Evolutionary conservation across 2,329 filamentous ascomycete species (phyloP).

Genomic region (Fusarium pininemorale): DNA sequence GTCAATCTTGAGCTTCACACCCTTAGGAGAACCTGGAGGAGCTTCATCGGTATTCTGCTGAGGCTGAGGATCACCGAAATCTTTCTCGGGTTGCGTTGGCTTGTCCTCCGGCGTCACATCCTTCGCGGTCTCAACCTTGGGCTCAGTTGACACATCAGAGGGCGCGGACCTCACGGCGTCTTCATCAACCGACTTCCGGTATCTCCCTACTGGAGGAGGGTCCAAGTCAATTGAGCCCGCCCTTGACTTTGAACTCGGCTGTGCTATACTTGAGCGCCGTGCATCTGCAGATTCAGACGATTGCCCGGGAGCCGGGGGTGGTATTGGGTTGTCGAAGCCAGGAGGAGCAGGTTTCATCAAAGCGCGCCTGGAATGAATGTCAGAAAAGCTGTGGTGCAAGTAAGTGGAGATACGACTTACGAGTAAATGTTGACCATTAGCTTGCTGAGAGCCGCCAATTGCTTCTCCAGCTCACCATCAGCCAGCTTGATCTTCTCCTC

Average conservation of each 20-base stretch:
- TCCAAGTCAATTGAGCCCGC: conserved; percentile 10
- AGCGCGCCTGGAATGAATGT: conserved; percentile 33
- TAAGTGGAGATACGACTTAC: conserved; percentile 27
- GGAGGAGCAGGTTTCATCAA: conserved; percentile 43
- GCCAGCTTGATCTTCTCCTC: conserved; percentile 45
- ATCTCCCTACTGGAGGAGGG: conserved; percentile 16
- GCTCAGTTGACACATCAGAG: background rate
- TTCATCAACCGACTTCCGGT: background rate
- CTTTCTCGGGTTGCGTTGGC: background rate
- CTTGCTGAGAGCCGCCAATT: conserved; percentile 41
- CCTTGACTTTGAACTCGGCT: background rate
- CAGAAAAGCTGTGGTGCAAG: background rate
- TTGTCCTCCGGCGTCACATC: background rate
- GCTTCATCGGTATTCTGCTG: background rate
- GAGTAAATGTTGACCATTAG: conserved; percentile 49
- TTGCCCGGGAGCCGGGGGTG: conserved; percentile 21
- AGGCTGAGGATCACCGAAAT: background rate
- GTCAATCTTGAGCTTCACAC: conserved; percentile 1
- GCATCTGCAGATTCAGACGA: background rate
- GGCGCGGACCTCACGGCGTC: background rate
- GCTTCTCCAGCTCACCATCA: conserved; percentile 43
- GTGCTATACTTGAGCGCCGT: background rate
- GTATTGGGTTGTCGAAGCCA: conserved; percentile 17
- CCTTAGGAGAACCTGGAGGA: background rate
- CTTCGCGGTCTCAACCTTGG: background rate